Conservation (phyloP, 2,329 filamentous ascomycete species). For the Pseudogymnoascus sp. region DNA sequence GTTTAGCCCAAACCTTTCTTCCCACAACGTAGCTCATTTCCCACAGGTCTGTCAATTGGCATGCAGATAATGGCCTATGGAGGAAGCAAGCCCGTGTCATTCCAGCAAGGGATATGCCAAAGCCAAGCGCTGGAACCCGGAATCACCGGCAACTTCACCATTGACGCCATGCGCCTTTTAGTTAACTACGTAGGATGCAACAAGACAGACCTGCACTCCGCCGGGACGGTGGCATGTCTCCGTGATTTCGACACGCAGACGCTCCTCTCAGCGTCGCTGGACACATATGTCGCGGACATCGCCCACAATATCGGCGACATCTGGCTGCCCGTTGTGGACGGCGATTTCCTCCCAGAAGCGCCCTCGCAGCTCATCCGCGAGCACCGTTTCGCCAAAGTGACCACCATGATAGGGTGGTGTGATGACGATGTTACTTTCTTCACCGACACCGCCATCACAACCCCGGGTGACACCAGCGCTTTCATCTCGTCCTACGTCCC, state of each 20-base stretch:
- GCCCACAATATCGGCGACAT: conserved; percentile 43
- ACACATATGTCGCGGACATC: conserved; percentile 35
- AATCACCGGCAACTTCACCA: conserved; percentile 40
- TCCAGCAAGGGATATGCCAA: conserved; percentile 39
- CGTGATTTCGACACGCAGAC: conserved; percentile 35
- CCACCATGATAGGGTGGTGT: conserved; percentile 15
- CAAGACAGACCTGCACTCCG: conserved; percentile 32
- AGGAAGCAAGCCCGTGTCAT: conserved; percentile 35
- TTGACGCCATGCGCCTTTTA: conserved; percentile 38
- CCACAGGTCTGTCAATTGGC: conserved; percentile 34
- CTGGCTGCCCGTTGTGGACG: conserved; percentile 31
- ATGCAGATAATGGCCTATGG: conserved; percentile 44
- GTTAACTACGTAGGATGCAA: conserved; percentile 38
- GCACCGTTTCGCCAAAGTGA: conserved; percentile 11
- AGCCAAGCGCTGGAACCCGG: conserved; percentile 45
- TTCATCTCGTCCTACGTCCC: conserved; percentile 1
- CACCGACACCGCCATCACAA: background rate
- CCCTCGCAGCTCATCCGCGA: conserved; percentile 10
- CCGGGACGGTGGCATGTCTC: conserved; percentile 40
- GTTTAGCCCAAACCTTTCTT: conserved; percentile 31
- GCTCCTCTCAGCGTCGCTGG: conserved; percentile 37
- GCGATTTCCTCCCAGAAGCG: conserved; percentile 12
- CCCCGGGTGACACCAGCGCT: conserved; percentile 31
- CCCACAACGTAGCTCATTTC: conserved; percentile 36
- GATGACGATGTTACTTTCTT: conserved; percentile 10